Evolutionary conservation across 2,329 filamentous ascomycete genomes (phyloP), one percentile per base, ranked within the genome.

Genomic region (Epichloe elymi): DNA sequence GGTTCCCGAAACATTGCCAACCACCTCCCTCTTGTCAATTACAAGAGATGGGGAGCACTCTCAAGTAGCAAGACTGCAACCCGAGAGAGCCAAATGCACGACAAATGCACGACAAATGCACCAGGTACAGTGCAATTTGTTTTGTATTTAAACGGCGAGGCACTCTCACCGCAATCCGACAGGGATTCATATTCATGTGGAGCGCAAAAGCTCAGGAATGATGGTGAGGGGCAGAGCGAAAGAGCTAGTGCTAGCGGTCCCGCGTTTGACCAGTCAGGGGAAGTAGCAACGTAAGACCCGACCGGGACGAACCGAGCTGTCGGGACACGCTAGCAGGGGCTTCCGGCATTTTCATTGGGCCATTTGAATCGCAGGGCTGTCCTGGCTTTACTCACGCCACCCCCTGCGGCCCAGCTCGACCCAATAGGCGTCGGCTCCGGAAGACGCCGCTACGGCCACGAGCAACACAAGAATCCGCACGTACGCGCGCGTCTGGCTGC

Each of bases 241-340:
- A 15, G 6, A n/a, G 20, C 30, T 20, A 43, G 39, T 41, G 15
- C 48, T 33, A 44, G 51, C 55, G 57, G 58, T 52, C 61, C 58
- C 53, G 48, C 46, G 23, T 26, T 52, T 54, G 57, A 50, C 65
- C 64, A 65, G 49, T 66, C 57, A 63, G 51, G 51, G 51, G 38
- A 39, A 51, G 54, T 54, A 20, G 23, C 45, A 6, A 41, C 48
- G 48, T 50, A 35, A 51, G 40, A 37, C 48, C 50, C 47, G 54
- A 53, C 53, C 54, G 56, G 65, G 57, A 55, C 59, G 58, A 66
- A 62, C 66, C 66, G 65, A 57, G 56, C 56, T 66, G 61, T 58
- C 66, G 66, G 61, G 62, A 61, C 59, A 56, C 63, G 60, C 66
- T 68, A 68, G 61, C 38, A 58, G 44, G 55, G 57, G 39, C 11